phyloP scores from a whole-genome alignment of 805 yeast genomes.

The Teunomyces stri region DNA sequence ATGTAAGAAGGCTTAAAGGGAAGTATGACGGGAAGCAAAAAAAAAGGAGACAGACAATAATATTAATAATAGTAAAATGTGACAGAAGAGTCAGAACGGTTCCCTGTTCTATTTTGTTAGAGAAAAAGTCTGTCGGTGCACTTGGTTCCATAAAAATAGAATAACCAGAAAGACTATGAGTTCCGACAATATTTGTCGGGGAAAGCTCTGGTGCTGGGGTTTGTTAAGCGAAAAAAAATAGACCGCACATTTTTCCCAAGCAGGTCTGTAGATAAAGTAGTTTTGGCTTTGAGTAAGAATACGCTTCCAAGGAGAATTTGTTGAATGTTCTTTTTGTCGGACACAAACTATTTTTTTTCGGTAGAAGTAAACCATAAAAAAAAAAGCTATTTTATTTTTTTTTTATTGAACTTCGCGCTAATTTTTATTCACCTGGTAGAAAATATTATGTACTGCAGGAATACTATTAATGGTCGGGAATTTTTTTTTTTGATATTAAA shows the following conservation, averaged over 20 bases:
- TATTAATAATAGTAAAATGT: too few relatives aligned
- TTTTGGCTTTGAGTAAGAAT: neutral
- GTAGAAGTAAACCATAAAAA: neutral
- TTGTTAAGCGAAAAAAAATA: neutral
- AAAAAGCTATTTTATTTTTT: neutral
- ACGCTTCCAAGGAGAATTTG: neutral
- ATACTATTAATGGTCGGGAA: neutral
- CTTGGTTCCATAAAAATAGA: neutral
- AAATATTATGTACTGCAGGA: conserved; percentile 1
- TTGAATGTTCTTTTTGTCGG: conserved; percentile 4
- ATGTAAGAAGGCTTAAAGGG: neutral
- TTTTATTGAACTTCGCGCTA: neutral
- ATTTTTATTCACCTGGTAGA: conserved; percentile 1
- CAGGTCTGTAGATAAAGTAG: neutral
- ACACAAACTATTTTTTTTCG: conserved; percentile 1
- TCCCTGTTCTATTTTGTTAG: too few relatives aligned
- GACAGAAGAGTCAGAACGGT: too few relatives aligned
- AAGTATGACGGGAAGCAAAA: neutral
- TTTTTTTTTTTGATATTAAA: conserved; percentile 1
- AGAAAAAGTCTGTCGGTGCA: neutral
- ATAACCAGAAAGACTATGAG: neutral
- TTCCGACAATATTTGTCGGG: neutral
- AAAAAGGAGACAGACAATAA: neutral
- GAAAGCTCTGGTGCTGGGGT: neutral
- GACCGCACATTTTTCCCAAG: neutral